phyloP scores from a whole-genome alignment of 495 filamentous ascomycete genomes.

The Bacidia rubella region DNA sequence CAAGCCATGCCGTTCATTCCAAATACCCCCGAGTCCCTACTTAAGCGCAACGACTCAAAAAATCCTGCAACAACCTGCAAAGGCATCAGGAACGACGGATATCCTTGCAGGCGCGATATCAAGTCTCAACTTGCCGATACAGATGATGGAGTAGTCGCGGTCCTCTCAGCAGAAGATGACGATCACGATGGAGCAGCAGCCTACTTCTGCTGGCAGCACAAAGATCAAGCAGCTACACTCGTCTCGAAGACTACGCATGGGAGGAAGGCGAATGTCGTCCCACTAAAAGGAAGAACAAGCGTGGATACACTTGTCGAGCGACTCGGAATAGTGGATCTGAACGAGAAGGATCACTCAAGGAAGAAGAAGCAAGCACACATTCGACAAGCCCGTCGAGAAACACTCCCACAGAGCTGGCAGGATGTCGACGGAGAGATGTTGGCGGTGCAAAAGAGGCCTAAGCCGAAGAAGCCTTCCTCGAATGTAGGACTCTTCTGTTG shows the following conservation, averaged over 20 bases:
- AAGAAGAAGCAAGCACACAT: constrained; percentile 10
- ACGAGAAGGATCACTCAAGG: constrained; percentile 22
- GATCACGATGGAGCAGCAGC: constrained; percentile 31
- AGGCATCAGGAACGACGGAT: constrained; percentile 66
- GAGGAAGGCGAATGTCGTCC: constrained; percentile 14
- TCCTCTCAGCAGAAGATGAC: constrained; percentile 25
- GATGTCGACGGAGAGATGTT: constrained; percentile 27
- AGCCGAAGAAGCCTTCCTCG: constrained; percentile 1
- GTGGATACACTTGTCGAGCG: constrained; percentile 72
- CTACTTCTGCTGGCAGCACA: constrained; percentile 89
- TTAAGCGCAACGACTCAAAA: constrained; percentile 67
- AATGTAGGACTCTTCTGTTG: constrained; percentile 8
- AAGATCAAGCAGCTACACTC: constrained; percentile 55
- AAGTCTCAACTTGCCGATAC: constrained; percentile 25
- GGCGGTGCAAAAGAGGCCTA: constrained; percentile 15
- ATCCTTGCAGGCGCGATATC: constrained; percentile 58
- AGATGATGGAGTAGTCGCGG: constrained; percentile 24
- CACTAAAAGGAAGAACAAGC: constrained; percentile 49
- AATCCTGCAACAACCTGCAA: constrained; percentile 75
- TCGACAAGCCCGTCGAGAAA: constrained; percentile 20
- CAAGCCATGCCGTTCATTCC: constrained; percentile 58
- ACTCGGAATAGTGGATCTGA: constrained; percentile 56
- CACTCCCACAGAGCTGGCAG: constrained; percentile 23
- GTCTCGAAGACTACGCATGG: constrained; percentile 8
- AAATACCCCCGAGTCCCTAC: constrained; percentile 70